Conservation (phyloP, 768 basidiomycete genomes). For the Goffeauzyma gilvescens region DNA sequence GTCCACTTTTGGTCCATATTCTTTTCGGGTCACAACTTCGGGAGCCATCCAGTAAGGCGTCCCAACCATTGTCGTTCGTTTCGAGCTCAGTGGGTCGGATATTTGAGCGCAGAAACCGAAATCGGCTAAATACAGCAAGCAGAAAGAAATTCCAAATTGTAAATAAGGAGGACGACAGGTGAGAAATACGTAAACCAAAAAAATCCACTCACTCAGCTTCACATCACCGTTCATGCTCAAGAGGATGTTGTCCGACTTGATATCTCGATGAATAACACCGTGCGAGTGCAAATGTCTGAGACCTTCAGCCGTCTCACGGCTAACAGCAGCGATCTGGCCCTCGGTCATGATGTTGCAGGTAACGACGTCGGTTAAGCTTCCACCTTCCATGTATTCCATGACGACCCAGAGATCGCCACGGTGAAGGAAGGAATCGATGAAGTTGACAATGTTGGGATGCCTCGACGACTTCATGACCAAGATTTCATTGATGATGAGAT, state of each 20-base stretch:
- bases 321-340: conserved; percentile 94
- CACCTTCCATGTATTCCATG: conserved; percentile 98
- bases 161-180: background rate
- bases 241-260: conserved; percentile 95
- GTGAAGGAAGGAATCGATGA: conserved; percentile 93
- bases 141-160: background rate
- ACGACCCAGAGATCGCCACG: conserved; percentile 98
- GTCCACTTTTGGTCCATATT: conserved; percentile 89
- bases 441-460: conserved; percentile 99
- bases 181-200: background rate
- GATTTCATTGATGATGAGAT: conserved; percentile 98
- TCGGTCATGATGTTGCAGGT: conserved; percentile 93
- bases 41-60: conserved; percentile 99
- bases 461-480: conserved; percentile 92
- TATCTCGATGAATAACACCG: conserved; percentile 95
- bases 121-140: conserved; percentile 22
- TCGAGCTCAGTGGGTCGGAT: conserved; percentile 34
- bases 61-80: conserved; percentile 95
- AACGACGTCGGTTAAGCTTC: conserved; percentile 83
- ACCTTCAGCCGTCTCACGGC: conserved; percentile 77
- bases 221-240: conserved; percentile 85
- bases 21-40: conserved; percentile 94
- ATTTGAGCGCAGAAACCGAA: conserved; percentile 34
- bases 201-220: conserved; percentile 72
- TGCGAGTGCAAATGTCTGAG: conserved; percentile 86